A percentile compares a stretch with the other conserved stretches of the same genome.
These are phyloP conservation scores for Scedosporium boydii DNA, from an alignment of 2,329 filamentous ascomycete genomes.

Conservation along the genomic window DNA sequence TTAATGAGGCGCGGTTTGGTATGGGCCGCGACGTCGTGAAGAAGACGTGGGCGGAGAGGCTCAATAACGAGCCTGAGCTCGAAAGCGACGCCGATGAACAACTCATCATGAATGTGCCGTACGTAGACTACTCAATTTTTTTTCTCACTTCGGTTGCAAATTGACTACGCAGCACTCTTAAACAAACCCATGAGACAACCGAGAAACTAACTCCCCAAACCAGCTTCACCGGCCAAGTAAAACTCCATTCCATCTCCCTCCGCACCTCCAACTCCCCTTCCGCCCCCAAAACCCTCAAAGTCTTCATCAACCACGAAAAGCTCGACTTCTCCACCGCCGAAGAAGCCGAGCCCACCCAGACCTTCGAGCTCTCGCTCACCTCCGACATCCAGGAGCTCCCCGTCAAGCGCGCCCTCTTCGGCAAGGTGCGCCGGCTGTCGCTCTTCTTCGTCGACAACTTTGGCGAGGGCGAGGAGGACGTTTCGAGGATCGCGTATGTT, in stretches of 20 bases:
- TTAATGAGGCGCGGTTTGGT: constrained; percentile 67
- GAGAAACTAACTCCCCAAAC: background rate
- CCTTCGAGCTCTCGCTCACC: constrained; percentile 67
- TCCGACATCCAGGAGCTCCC: constrained; percentile 78
- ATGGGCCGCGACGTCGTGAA: constrained; percentile 67
- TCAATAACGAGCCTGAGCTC: constrained; percentile 64
- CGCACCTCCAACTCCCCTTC: constrained; percentile 62
- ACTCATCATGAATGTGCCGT: constrained; percentile 87
- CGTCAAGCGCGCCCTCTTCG: constrained; percentile 82
- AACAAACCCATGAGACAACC: background rate
- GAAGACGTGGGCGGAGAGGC: constrained; percentile 83
- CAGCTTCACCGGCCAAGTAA: constrained; percentile 89
- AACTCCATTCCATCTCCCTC: constrained; percentile 80
- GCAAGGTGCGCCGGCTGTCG: constrained; percentile 68
- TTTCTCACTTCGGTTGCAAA: background rate
- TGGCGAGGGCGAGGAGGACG: constrained; percentile 67
- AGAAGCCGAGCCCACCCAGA: constrained; percentile 63
- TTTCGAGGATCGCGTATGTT: constrained; percentile 69
- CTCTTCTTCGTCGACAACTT: constrained; percentile 94
- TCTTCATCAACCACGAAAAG: constrained; percentile 80
- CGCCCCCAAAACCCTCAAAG: constrained; percentile 73
- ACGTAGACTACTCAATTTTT: constrained; percentile 24
- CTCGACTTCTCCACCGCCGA: constrained; percentile 74
- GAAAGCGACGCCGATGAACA: constrained; percentile 86
- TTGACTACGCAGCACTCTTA: background rate